Conservation (phyloP, 352 stramenopile genomes). For the Phytophthora multivora region DNA sequence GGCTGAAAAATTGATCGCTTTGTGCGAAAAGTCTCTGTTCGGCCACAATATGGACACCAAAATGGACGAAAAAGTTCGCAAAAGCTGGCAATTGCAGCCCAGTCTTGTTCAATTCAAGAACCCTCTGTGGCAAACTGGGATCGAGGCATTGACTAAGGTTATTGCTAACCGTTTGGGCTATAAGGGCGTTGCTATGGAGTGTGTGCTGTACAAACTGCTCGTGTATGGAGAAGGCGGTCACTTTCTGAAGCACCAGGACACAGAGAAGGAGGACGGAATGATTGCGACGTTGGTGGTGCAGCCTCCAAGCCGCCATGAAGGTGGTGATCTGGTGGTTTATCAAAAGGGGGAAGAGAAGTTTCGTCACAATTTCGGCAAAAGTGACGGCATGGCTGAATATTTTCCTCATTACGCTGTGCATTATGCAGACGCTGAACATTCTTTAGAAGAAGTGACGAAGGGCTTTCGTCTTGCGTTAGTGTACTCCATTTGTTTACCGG, state of each 20-base stretch:
- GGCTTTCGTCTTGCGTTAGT: slow-evolving; percentile 24
- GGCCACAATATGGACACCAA: slow-evolving; percentile 17
- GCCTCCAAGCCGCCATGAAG: slow-evolving; percentile 28
- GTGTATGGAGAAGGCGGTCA: slow-evolving; percentile 47
- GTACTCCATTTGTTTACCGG: slow-evolving; percentile 30
- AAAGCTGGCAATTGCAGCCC: slow-evolving; percentile 18
- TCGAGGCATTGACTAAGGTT: slow-evolving; percentile 9
- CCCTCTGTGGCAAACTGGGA: slow-evolving; percentile 10
- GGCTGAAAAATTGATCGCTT: slow-evolving; percentile 12
- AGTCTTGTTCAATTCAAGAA: slow-evolving; percentile 16
- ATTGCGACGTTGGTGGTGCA: slow-evolving; percentile 53
- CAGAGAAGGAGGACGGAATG: slow-evolving; percentile 58
- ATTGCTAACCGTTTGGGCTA: slow-evolving; percentile 15
- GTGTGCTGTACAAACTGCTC: slow-evolving; percentile 50
- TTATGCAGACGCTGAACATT: slow-evolving; percentile 31
- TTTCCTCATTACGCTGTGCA: slow-evolving; percentile 27
- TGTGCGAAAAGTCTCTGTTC: slow-evolving; percentile 39
- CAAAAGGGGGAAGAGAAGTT: slow-evolving; percentile 1
- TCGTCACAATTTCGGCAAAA: slow-evolving; percentile 26
- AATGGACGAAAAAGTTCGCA: slow-evolving; percentile 27
- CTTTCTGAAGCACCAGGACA: slow-evolving; percentile 54
- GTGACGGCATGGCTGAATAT: slow-evolving; percentile 9
- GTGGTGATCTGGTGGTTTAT: slow-evolving; percentile 27
- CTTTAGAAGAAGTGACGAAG: slow-evolving; percentile 29
- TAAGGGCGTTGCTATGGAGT: slow-evolving; percentile 14